phyloP scores from a whole-genome alignment of 371 early-diverging fungal species.

The Mucor indicus region DNA sequence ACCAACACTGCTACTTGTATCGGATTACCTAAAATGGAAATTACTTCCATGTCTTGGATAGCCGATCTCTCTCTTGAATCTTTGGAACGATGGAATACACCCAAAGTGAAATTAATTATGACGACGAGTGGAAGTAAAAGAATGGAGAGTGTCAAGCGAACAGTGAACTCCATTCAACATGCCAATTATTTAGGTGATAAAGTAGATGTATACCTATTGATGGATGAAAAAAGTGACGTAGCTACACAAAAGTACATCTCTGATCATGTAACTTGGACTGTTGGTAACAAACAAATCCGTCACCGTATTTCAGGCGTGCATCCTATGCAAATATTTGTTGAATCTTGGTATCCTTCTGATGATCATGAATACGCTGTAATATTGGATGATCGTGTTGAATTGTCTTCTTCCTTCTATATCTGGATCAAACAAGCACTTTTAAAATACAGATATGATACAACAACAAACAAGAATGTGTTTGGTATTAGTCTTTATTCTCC shows the following conservation, averaged over 20 bases:
- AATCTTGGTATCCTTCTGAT: conserved; percentile 61
- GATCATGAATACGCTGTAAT: conserved; percentile 59
- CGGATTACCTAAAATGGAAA: neutral
- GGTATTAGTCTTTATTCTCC: conserved; percentile 64
- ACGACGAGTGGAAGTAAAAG: neutral
- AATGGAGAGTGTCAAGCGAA: neutral
- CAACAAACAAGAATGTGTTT: conserved; percentile 30
- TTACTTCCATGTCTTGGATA: conserved; percentile 29
- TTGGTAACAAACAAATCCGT: conserved; percentile 47
- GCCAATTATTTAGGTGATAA: conserved; percentile 56
- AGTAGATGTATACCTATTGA: conserved; percentile 49
- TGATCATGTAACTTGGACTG: conserved; percentile 46
- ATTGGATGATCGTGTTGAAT: conserved; percentile 55
- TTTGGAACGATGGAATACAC: conserved; percentile 31
- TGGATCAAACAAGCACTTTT: conserved; percentile 60
- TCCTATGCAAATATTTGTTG: conserved; percentile 54
- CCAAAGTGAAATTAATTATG: conserved; percentile 1
- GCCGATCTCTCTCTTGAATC: conserved; percentile 47
- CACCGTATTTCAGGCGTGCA: conserved; percentile 56
- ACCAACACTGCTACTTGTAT: conserved; percentile 7
- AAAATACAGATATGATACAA: conserved; percentile 48
- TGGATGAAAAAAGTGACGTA: conserved; percentile 52
- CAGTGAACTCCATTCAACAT: conserved; percentile 16
- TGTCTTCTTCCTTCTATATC: conserved; percentile 54
- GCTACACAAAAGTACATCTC: conserved; percentile 46